Evolutionary conservation across 2,329 filamentous ascomycete species (phyloP), one percentile per base, ranked within the genome.

Genomic region (Colletotrichum siamense): DNA sequence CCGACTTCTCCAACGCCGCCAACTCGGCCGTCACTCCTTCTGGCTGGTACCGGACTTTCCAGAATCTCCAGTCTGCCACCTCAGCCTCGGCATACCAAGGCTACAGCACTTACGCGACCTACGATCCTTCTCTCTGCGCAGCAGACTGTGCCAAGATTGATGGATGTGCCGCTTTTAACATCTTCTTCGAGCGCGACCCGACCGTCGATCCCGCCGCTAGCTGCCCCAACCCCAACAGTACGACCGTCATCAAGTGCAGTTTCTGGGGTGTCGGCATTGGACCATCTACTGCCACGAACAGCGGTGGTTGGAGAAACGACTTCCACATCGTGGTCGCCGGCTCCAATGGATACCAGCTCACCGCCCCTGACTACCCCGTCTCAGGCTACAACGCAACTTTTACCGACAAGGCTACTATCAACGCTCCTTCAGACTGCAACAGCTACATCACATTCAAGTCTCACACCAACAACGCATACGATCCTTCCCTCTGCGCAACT

Each of bases 301-400:
- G 13, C 8, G 77, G 76, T 52, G 61, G 76, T 36, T 10, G 49
- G 13, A 70, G 77, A 22, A 52, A 64, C 24, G 34, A 64, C 22
- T 78, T 78, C 73, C 65, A 77, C 34, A 76, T 78, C 5, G 67
- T 76, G 12, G 73, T 78, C 5, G 57, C 73, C 62, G 77, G 55
- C 24, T 78, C 77, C 62, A 78, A 78, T 73, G 77, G 77, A n/a
- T 78, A 78, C 34, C 63, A 76, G 13, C 39, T 69, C 34, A n/a
- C 55, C 13, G 65, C 65, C 2, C 65, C 71, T 18, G 57, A 36
- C 13, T 69, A 64, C n/a, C 18, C 22, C 13, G 44, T 64, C 36
- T 10, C 70, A 6, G 71, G 71, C 71, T 73, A 69, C 30, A 70
- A 69, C 22, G 59, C 66, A 8, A 57, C 66, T 5, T 73, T 63